phyloP scores from a whole-genome alignment of 495 filamentous ascomycete genomes.

The Sabuloglossum arenarium region DNA sequence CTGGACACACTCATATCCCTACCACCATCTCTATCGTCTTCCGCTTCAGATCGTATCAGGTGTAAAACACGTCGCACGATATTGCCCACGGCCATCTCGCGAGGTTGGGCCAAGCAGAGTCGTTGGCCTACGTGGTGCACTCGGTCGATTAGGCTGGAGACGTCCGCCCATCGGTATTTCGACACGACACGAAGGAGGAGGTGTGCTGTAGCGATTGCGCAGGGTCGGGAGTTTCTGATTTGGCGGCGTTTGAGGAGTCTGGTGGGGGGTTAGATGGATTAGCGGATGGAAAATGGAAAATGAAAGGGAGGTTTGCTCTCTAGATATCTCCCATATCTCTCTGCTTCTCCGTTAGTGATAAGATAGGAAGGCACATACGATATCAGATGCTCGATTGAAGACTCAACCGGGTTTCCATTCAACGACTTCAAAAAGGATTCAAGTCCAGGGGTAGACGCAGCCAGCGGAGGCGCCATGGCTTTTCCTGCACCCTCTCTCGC shows the following conservation, averaged over 20 bases:
- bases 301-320: no score
- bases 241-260: conserved; percentile 74
- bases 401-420: conserved; percentile 48
- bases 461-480: conserved; percentile 27
- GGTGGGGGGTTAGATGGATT: not conserved
- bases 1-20: conserved; percentile 31
- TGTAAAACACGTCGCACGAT: conserved; percentile 78
- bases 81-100: conserved; percentile 82
- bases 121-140: conserved; percentile 54
- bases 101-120: conserved; percentile 60
- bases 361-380: conserved; percentile 30
- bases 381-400: conserved; percentile 60
- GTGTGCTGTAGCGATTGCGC: conserved; percentile 75
- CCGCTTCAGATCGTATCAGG: conserved; percentile 74
- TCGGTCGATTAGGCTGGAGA: conserved; percentile 52
- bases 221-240: conserved; percentile 66
- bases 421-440: conserved; percentile 58
- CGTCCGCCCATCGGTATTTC: conserved; percentile 45
- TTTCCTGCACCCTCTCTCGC: no score
- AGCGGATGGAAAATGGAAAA: no score
- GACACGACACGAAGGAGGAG: conserved; percentile 69
- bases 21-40: conserved; percentile 57
- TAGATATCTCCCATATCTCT: no score
- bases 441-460: conserved; percentile 41
- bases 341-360: no score